Conservation (phyloP, 495 filamentous ascomycete genomes). For the Trichoderma asperelloides region DNA sequence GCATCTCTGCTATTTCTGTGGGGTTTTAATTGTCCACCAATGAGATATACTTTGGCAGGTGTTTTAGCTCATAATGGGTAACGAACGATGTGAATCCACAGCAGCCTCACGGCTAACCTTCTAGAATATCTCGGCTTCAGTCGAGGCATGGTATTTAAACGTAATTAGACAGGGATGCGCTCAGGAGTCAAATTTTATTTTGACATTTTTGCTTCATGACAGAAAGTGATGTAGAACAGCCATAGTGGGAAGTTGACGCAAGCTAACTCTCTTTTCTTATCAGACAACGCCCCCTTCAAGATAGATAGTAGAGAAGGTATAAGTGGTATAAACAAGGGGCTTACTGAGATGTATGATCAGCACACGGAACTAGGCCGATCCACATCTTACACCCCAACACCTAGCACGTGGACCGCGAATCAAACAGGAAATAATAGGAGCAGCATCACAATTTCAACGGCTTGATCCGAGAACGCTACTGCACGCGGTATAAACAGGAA, state of each 20-base stretch:
- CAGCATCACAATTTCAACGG: too few species aligned
- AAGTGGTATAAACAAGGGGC: neutral
- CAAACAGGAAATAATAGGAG: too few species aligned
- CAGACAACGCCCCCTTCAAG: neutral
- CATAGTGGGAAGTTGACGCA: neutral
- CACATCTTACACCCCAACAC: neutral
- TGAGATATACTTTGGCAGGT: neutral
- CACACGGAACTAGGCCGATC: neutral
- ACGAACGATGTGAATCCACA: neutral
- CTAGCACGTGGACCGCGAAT: too few species aligned
- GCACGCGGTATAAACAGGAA: neutral
- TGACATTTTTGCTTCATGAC: neutral
- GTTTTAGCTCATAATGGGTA: neutral
- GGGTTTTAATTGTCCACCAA: neutral
- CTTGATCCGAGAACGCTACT: neutral
- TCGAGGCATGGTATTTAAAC: too few species aligned
- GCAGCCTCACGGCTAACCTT: too few species aligned
- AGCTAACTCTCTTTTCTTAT: neutral
- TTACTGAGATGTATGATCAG: neutral
- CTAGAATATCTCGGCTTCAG: too few species aligned
- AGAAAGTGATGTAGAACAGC: neutral
- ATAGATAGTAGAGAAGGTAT: neutral
- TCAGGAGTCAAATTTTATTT: too few species aligned
- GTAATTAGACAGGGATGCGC: too few species aligned
- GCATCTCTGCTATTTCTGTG: neutral